Conservation (phyloP, 345 rosid species). For the Aquilaria malaccensis region DNA sequence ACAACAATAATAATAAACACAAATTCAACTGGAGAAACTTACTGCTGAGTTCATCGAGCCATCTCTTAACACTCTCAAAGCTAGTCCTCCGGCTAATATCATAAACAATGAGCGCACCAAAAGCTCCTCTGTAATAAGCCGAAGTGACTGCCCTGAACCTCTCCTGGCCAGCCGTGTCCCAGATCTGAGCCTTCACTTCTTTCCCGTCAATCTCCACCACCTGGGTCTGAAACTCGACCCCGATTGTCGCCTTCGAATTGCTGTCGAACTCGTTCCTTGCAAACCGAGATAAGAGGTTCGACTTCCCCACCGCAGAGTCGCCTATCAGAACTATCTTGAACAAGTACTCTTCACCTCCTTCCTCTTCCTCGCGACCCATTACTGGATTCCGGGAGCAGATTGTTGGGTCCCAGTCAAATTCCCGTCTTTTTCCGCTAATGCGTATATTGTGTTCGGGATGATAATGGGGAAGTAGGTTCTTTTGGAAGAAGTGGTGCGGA, state of each 20-base stretch:
- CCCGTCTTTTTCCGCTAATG: neutral
- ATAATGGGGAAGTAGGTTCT: neutral
- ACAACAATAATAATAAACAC: too few species aligned
- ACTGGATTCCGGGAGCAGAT: neutral
- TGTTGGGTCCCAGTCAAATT: neutral
- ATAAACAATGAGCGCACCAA: slow-evolving; percentile 85
- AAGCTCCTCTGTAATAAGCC: slow-evolving; percentile 93
- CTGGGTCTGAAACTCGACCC: slow-evolving; percentile 91
- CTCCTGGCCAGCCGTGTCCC: slow-evolving; percentile 99
- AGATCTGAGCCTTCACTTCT: slow-evolving; percentile 93
- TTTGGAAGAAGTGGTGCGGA: slow-evolving; percentile 21
- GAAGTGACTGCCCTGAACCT: slow-evolving; percentile 94
- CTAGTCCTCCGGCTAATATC: slow-evolving; percentile 68
- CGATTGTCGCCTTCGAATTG: slow-evolving; percentile 89
- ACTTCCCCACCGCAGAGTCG: slow-evolving; percentile 93
- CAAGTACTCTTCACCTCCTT: slow-evolving; percentile 60
- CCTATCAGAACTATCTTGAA: slow-evolving; percentile 92
- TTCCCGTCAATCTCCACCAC: slow-evolving; percentile 77
- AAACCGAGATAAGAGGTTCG: slow-evolving; percentile 71
- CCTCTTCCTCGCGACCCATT: slow-evolving; percentile 42
- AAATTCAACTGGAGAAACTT: slow-evolving; percentile 14
- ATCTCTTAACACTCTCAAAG: slow-evolving; percentile 77
- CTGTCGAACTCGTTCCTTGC: slow-evolving; percentile 81
- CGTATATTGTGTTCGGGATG: neutral
- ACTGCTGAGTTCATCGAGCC: slow-evolving; percentile 88